These are phyloP conservation scores for Pseudoneurospora amorphoporcata DNA, from an alignment of 495 filamentous ascomycete species.

Conservation along the genomic window DNA sequence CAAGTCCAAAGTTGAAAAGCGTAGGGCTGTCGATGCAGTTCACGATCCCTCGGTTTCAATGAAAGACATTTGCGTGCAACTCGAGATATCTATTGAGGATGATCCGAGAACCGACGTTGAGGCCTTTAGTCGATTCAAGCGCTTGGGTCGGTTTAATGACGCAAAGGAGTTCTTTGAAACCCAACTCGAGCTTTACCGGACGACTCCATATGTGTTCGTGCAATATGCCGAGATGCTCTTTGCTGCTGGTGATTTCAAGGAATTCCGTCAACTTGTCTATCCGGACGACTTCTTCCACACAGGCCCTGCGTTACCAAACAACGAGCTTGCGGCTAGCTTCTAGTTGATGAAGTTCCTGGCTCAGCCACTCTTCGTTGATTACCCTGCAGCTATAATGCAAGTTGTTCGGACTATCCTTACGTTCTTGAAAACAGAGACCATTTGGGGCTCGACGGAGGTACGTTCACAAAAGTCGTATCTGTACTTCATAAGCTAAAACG, in stretches of 20 bases:
- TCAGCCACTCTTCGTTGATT: background rate
- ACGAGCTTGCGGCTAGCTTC: conserved; percentile 6
- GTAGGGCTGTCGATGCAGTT: conserved; percentile 6
- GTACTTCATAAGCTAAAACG: background rate
- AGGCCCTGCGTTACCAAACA: background rate
- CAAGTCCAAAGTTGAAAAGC: background rate
- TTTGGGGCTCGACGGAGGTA: conserved; percentile 13
- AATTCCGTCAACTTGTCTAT: background rate
- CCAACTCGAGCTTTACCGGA: conserved; percentile 1
- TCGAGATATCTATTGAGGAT: conserved; percentile 10
- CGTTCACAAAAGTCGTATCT: background rate
- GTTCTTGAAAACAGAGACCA: background rate
- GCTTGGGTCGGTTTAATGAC: conserved; percentile 13
- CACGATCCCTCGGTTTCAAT: conserved; percentile 7
- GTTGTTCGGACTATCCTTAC: background rate
- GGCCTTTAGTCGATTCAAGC: conserved; percentile 11
- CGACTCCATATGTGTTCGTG: conserved; percentile 8
- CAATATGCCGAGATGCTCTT: conserved; percentile 15
- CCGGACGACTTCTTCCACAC: background rate
- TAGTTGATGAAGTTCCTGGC: conserved; percentile 5
- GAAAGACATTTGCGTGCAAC: conserved; percentile 8
- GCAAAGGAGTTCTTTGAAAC: conserved; percentile 8
- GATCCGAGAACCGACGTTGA: conserved; percentile 12
- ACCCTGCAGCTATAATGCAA: background rate
- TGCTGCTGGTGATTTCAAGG: conserved; percentile 8